Evolutionary conservation across 257 asterid genomes (phyloP), one percentile per base, ranked within the genome.

Genomic region (Nicotiana sylvestris): DNA sequence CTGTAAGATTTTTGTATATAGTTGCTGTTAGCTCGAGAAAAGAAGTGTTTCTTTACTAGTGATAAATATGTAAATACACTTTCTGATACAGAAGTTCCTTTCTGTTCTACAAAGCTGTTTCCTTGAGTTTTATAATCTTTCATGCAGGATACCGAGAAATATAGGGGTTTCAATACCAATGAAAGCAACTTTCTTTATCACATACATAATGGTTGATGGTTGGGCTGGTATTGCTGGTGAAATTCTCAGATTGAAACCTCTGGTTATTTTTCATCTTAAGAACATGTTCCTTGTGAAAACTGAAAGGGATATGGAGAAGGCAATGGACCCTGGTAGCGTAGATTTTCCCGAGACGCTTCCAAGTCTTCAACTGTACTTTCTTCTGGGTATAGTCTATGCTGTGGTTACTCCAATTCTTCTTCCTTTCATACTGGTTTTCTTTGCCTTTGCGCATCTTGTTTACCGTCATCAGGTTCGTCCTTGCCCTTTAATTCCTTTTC

Each of bases 111-210:
- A n/a, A 56, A 39, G 80, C 49, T 74, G n/a, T n/a, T 43, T 39
- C 12, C 58, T 43, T 18, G 67, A 61, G 67, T 21, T 61, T 76
- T 39, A 7, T 57, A 43, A 17, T 69, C 83, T 83, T 84, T 83
- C 82, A 84, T 86, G 85, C 90, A 94, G 99, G 87, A 94, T 96
- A 72, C 99, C 99, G 65, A 93, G 97, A 88, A 96, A 91, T 39
- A 94, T 96, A 61, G 99, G 99, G 43, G 97, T 96, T 37, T 94
- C 99, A 9, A 96, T 96, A 88, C 99, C 99, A n/a, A 92, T 91
- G 97, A 96, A 96, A 88, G 99, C 98, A 58, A 94, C 98, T 66
- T 96, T 96, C 92, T 96, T 96, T 56, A 92, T 96, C 69, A 94
- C 99, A 2, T 96, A 91, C 86, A 92, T 94, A 83, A 93, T 96